A percentile compares a stretch with the other conserved stretches of the same genome.
phyloP scores from a whole-genome alignment of 2,329 filamentous ascomycete genomes.

The Paraconiothyrium brasiliense region DNA sequence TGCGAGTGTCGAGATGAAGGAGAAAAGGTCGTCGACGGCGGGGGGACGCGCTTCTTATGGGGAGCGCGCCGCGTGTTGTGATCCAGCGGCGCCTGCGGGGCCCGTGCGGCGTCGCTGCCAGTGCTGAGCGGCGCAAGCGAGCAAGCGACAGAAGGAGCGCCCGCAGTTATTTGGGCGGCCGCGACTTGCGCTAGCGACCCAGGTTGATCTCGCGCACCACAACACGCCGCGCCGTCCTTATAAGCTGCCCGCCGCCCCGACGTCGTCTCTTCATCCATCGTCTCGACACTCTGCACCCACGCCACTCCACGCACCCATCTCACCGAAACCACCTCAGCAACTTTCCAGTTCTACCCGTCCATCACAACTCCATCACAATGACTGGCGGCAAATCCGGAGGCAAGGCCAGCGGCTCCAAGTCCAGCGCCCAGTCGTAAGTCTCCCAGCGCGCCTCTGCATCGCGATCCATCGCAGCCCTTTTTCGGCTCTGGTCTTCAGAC shows the following conservation, averaged over 20 bases:
- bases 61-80: constrained; percentile 52
- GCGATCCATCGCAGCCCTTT: constrained; percentile 23
- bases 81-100: constrained; percentile 46
- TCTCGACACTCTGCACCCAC: constrained; percentile 44
- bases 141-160: constrained; percentile 33
- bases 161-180: constrained; percentile 29
- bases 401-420: constrained; percentile 98
- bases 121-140: constrained; percentile 19
- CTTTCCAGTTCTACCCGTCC: constrained; percentile 40
- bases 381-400: constrained; percentile 99
- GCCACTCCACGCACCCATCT: constrained; percentile 24
- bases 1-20: constrained; percentile 45
- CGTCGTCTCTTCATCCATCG: constrained; percentile 53
- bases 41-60: constrained; percentile 55
- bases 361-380: constrained; percentile 74
- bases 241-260: constrained; percentile 51
- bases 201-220: constrained; percentile 53
- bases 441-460: constrained; percentile 25
- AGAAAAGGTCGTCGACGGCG: constrained; percentile 49
- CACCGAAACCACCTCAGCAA: constrained; percentile 28
- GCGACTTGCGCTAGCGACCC: constrained; percentile 42
- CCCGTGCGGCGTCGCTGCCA: constrained; percentile 42
- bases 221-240: constrained; percentile 51
- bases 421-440: constrained; percentile 95
- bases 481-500: constrained; percentile 20